Percentiles rank a stretch among this genome's conserved stretches.
These are phyloP conservation scores for Boletus patriciae DNA, from an alignment of 768 basidiomycete species.

Conservation along the genomic window DNA sequence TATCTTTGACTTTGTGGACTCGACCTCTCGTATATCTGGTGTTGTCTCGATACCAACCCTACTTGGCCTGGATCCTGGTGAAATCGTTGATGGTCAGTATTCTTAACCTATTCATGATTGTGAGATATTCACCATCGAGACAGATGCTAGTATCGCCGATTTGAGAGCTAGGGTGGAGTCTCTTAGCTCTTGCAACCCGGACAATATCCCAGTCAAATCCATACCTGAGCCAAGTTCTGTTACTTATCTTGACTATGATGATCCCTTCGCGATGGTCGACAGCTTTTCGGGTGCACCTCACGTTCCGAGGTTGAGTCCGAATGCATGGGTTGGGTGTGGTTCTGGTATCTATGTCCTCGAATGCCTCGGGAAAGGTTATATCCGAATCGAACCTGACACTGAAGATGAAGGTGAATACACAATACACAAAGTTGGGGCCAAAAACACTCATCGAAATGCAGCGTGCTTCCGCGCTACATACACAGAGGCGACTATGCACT, in stretches of 20 bases:
- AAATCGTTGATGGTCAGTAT: slow-evolving; percentile 56
- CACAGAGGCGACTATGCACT: slow-evolving; percentile 51
- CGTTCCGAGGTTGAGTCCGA: slow-evolving; percentile 50
- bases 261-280: slow-evolving; percentile 63
- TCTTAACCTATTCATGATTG: neutral
- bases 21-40: slow-evolving; percentile 61
- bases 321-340: slow-evolving; percentile 83
- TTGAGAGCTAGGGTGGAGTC: slow-evolving; percentile 45
- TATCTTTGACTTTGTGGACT: slow-evolving; percentile 91
- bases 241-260: slow-evolving; percentile 73
- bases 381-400: slow-evolving; percentile 55
- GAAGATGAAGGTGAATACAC: slow-evolving; percentile 36
- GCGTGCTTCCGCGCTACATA: slow-evolving; percentile 50
- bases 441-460: slow-evolving; percentile 17
- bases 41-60: slow-evolving; percentile 79
- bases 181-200: neutral
- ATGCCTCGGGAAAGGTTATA: slow-evolving; percentile 65
- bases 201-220: slow-evolving; percentile 1
- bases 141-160: slow-evolving; percentile 54
- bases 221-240: slow-evolving; percentile 61
- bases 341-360: slow-evolving; percentile 70
- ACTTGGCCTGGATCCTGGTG: slow-evolving; percentile 79
- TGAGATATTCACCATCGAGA: neutral
- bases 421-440: neutral
- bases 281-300: slow-evolving; percentile 54